Base-by-base conservation (phyloP, 306 rosid genomes). In the Potentilla sterilis region DNA sequence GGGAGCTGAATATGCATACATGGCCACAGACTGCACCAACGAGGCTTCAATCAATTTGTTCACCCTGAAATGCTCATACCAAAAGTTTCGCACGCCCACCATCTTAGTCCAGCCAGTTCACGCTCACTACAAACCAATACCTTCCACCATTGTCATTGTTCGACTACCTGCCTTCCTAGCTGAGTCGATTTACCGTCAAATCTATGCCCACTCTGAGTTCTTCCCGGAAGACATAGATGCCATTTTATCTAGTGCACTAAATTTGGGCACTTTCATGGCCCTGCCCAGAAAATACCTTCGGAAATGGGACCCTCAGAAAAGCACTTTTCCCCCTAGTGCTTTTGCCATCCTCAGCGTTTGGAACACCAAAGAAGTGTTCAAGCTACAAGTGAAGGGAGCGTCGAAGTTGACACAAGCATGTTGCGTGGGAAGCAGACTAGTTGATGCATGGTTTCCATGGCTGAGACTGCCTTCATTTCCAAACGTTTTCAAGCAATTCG, bases 281-380 rank as follows among this genome's bases (percentile, higher is more conserved):
- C 70, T 90, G 24, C 96, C 93, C 2, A 90, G 83, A 79, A 87
- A 82, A 65, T 63, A 71, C 75, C 74, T 88, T 15, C 24, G 68
- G 0, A 86, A 81, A 7, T 87, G 84, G 88, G 87, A 90, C 77
- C 92, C 86, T 7, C 76, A 73, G 75, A 79, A 48, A 24, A 85
- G 86, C 3, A 78, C 75, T 21, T 69, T 87, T 0, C 96, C 96
- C 7, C 85, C 86, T 46, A 84, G 78, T 73, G 44, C 44, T 35
- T 95, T 77, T 75, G 97, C 97, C 22, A 69, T 95, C 40, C 65
- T 90, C 44, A 95, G 98, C 68, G 88, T 95, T 79, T 95, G 98
- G 98, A 95, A 92, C 84, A 87, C 97, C 1, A 95, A 92, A 21
- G 95, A 95, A 75, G 96, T 95, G 81, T 92, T 86, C 83, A 92